Conservation (phyloP, 2,329 filamentous ascomycete genomes). For the Metarhizium anisopliae region DNA sequence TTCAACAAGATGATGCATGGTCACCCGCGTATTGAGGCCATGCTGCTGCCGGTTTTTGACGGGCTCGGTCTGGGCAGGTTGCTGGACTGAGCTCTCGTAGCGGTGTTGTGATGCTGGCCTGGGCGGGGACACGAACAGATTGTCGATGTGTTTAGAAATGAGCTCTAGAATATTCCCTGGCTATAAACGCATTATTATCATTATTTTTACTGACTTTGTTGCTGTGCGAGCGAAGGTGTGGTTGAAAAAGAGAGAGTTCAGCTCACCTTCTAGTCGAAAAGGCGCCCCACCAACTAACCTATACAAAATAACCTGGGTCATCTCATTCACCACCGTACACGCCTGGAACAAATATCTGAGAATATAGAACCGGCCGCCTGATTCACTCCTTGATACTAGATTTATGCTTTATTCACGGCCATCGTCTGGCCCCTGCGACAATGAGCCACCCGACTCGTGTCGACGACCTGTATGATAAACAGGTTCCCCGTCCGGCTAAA, state of each 20-base stretch:
- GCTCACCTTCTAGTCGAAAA: too few species aligned
- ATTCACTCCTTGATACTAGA: not conserved
- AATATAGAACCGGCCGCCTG: not conserved
- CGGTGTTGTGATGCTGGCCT: not conserved
- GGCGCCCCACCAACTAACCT: too few species aligned
- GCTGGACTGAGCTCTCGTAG: not conserved
- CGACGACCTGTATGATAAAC: conserved; percentile 19
- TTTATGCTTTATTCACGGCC: not conserved
- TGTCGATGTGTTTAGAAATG: not conserved
- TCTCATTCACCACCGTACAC: not conserved
- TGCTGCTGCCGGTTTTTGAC: conserved; percentile 5
- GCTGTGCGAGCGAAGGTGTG: too few species aligned
- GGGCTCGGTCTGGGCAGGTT: conserved; percentile 2
- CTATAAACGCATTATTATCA: too few species aligned
- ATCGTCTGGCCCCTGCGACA: not conserved
- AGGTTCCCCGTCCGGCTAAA: conserved; percentile 34
- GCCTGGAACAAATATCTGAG: too few species aligned
- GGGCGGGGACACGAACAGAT: not conserved
- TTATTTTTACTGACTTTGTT: too few species aligned
- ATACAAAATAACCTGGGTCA: not conserved
- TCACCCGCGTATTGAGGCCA: conserved; percentile 2
- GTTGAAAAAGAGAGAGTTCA: too few species aligned
- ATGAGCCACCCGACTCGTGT: not conserved
- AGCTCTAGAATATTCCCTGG: too few species aligned
- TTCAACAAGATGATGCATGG: conserved; percentile 3